These are phyloP conservation scores for Stephanocyclus meneghinianus DNA, from an alignment of 352 stramenopile genomes.

Conservation along the genomic window DNA sequence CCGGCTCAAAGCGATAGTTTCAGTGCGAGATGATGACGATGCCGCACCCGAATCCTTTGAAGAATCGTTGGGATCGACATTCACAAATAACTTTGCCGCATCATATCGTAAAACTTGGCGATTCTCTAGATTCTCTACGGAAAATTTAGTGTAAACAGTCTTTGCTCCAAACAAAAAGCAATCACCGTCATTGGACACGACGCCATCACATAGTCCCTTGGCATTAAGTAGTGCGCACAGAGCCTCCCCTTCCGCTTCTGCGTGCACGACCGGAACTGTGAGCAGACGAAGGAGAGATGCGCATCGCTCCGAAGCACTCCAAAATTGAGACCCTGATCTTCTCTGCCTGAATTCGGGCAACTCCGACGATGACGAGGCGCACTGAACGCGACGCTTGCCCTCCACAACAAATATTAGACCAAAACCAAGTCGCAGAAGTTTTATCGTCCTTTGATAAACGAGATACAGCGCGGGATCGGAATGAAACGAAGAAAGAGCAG, in stretches of 20 bases:
- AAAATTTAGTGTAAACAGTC: conserved; percentile 74
- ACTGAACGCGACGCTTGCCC: conserved; percentile 53
- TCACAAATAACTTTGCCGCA: conserved; percentile 38
- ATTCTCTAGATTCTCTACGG: conserved; percentile 70
- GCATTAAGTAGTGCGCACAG: conserved; percentile 74
- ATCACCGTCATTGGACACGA: conserved; percentile 82
- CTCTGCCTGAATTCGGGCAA: conserved; percentile 51
- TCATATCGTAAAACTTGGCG: conserved; percentile 71
- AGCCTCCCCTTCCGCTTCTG: conserved; percentile 75
- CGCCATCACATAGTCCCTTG: conserved; percentile 71
- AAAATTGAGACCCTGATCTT: conserved; percentile 65
- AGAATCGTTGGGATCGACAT: conserved; percentile 17
- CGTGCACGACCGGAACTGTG: conserved; percentile 66
- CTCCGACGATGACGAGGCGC: conserved; percentile 12
- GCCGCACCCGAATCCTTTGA: neutral
- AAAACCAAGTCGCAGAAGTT: conserved; percentile 67
- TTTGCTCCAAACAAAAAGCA: conserved; percentile 76
- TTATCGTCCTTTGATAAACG: conserved; percentile 65
- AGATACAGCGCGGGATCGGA: conserved; percentile 71
- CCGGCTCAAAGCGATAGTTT: conserved; percentile 51
- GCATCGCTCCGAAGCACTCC: conserved; percentile 63
- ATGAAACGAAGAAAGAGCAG: conserved; percentile 64
- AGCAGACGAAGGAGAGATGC: conserved; percentile 62
- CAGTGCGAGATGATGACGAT: conserved; percentile 5
- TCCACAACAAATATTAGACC: conserved; percentile 75